Evolutionary conservation across 1,284 basidiomycete genomes (phyloP), one percentile per base, ranked within the genome.

Genomic region (Termitomyces sp.): DNA sequence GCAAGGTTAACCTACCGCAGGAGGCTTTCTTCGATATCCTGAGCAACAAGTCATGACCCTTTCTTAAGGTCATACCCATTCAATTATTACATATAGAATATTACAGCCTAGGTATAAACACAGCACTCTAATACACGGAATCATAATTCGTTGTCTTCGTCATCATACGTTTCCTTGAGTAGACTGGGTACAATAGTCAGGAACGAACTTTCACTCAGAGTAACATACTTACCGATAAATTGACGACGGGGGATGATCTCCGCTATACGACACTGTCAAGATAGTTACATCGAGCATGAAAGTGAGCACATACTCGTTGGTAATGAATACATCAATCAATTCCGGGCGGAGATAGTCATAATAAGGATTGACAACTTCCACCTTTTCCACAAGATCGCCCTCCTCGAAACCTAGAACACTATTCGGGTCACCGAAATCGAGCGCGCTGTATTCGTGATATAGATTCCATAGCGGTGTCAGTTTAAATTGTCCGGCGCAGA

Each of bases 321-420:
- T 98, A 64, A 98, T 93, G 68, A 94, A 96, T 17, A 94, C 88
- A 67, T 95, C 90, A 52, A 99, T 83, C 58, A 97, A 73, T 67
- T 97, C 92, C 10, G 95, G 94, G 44, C 85, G 81, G 42, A 99
- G 90, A 70, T 97, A 96, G 70, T 99, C 96, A 68, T 92, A 98
- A 66, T 90, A 91, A 17, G 95, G 94, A 67, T 93, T 94, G 34
- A 92, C 77, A 9, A 96, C 90, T 61, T 97, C 93, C 7, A 94
- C 91, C 61, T 89, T 88, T 62, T 91, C 89, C 45, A 88, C 83
- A 38, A 89, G 73, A 61, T 80, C 78, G 3, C 84, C 90, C 61
- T 89, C 86, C 58, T 90, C 84, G 59, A 86, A 92, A n/a, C 84
- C 86, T 19, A 94, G 78, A 24, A 96, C 92, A 55, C 82, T 81